Conservation (phyloP, 176 grass and related monocot species). For the Luzula sylvatica region DNA sequence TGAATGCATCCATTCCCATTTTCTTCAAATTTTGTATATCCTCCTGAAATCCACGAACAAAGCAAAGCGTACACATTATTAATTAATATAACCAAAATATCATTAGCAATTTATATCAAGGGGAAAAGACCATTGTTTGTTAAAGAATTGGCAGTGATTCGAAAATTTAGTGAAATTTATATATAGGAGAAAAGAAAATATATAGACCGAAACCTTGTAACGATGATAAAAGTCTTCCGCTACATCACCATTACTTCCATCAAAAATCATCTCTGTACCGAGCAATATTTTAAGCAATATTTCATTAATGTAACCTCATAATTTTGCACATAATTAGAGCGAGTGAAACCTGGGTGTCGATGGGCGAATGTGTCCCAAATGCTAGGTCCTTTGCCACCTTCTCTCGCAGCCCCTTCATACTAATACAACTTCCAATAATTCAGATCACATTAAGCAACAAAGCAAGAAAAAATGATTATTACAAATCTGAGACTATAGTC, state of each 20-base stretch:
- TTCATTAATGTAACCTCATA: too few species aligned
- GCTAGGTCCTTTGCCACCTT: constrained; percentile 32
- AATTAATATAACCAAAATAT: too few species aligned
- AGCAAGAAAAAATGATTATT: too few species aligned
- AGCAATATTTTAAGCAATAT: too few species aligned
- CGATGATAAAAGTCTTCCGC: constrained; percentile 50
- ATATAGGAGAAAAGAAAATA: too few species aligned
- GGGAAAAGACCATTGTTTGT: too few species aligned
- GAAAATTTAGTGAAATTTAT: too few species aligned
- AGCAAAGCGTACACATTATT: too few species aligned
- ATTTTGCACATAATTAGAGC: background rate
- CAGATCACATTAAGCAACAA: too few species aligned
- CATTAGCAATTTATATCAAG: background rate
- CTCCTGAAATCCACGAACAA: too few species aligned
- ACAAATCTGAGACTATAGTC: too few species aligned
- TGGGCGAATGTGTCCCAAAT: constrained; percentile 51
- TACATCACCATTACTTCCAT: constrained; percentile 43
- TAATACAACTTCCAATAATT: background rate
- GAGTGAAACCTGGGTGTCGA: constrained; percentile 28
- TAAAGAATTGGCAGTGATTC: too few species aligned
- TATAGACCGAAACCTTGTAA: constrained; percentile 35
- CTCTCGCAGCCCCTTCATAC: constrained; percentile 46
- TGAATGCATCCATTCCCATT: constrained; percentile 11
- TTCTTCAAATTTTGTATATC: constrained; percentile 13
- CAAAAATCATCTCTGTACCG: constrained; percentile 41